Evolutionary conservation across 805 yeast species (phyloP), one percentile per base, ranked within the genome.

Genomic region (Candida stauntonica): DNA sequence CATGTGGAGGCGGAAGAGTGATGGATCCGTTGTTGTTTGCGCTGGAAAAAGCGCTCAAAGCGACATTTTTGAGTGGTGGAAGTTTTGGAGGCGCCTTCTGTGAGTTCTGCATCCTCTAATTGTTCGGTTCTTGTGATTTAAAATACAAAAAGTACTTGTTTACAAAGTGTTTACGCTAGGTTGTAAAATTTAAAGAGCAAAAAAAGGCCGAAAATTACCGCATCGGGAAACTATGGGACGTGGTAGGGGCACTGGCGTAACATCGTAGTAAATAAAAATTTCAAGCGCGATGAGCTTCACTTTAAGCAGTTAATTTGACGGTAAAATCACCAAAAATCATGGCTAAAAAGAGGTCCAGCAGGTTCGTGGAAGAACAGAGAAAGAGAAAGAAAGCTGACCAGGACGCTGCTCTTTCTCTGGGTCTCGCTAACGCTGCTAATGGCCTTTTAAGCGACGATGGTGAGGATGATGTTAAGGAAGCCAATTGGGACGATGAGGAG

Each of bases 401-500:
- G 31, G 60, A 55, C 21, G 36, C 52, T 2, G 39, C 34, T 31
- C 36, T 55, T 7, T 46, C 47, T 3, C 39, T 46, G 14, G 60
- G 60, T 3, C 44, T 54, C 5, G 43, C 58, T 4, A 54, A 48
- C 23, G 36, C 42, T 11, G 50, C 48, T 5, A 46, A 48, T 31
- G n/a, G n/a, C n/a, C 43, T 36, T 12, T 16, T 15, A 6, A 26
- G 28, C 28, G 28, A 26, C 13, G 28, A 13, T 8, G 44, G 40
- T 17, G 50, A 36, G 11, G 26, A 32, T 7, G 39, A 17, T 5
- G 11, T 3, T 5, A 27, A 29, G 12, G 29, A 23, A 8, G 34
- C 41, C 41, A 40, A 46, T 41, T 77, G 81, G 82, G 86, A 79
- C n/a, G 73, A 81, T 40, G 81, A 75, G 42, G 94, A 86, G 51